Evolutionary conservation across 768 basidiomycete species (phyloP), one percentile per base, ranked within the genome.

Genomic region (Kwoniella newhampshirensis): DNA sequence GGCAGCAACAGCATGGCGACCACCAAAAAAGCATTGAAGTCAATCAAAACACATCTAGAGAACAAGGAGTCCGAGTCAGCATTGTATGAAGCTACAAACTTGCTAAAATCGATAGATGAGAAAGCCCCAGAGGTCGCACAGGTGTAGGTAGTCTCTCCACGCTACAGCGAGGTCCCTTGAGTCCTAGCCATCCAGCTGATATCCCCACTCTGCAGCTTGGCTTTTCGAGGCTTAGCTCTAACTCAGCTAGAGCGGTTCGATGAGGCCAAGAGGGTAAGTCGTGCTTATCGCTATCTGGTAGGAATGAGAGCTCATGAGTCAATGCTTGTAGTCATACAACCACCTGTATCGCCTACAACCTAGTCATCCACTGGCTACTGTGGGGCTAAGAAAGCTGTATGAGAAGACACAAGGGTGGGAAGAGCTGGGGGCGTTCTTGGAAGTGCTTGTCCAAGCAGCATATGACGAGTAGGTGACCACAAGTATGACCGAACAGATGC

Each of bases 201-300:
- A 21, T 15, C n/a, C n/a, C n/a, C n/a, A n/a, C n/a, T n/a, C 15
- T 1, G 8, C 73, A 97, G 93, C 4, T 83, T 87, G 72, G 87
- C 96, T 21, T 96, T 92, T 71, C 81, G 89, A 25, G 92, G 86
- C 2, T 78, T 96, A 11, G 85, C 96, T 1, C 80, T 82, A 21
- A 79, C 90, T 11, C 89, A 94, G 71, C 79, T 93, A 1, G 84
- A 84, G 25, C 82, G 88, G 51, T 75, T 79, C 20, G 82, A 85
- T 36, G 79, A 85, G 73, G 87, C 91, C 79, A 92, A 97, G 80
- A 84, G 87, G 84, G 92, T 94, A 83, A 81, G 80, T n/a, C 28
- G 17, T 13, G n/a, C 26, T 15, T 21, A 23, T 46, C n/a, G 21
- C 21, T 47, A 20, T 51, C 47, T 8, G 6, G 18, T 20, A 18